These are phyloP conservation scores for Escovopsis sp. DNA, from an alignment of 2,329 filamentous ascomycete species.

Conservation along the genomic window DNA sequence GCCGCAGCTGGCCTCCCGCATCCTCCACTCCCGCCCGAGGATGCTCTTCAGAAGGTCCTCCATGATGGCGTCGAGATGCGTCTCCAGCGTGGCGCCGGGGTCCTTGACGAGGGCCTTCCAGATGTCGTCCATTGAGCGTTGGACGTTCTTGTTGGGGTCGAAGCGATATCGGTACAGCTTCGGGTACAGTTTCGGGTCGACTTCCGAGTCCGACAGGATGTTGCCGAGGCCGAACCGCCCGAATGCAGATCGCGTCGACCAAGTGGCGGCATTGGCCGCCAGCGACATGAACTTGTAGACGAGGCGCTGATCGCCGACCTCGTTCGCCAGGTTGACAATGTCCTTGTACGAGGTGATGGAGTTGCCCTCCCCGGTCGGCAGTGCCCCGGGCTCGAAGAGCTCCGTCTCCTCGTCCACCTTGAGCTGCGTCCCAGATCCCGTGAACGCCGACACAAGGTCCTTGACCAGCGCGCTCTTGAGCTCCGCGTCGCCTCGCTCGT, in stretches of 20 bases:
- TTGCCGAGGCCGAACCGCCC: slow-evolving; percentile 84
- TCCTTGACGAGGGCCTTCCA: slow-evolving; percentile 96
- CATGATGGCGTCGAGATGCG: slow-evolving; percentile 80
- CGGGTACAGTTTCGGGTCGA: slow-evolving; percentile 88
- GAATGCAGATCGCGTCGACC: slow-evolving; percentile 94
- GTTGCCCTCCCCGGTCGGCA: slow-evolving; percentile 79
- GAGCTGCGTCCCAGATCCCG: slow-evolving; percentile 55
- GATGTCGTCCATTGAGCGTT: slow-evolving; percentile 92
- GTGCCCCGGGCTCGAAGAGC: slow-evolving; percentile 76
- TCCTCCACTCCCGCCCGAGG: slow-evolving; percentile 82
- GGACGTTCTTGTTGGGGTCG: slow-evolving; percentile 86
- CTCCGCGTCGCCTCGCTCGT: slow-evolving; percentile 73
- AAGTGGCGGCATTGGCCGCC: slow-evolving; percentile 88
- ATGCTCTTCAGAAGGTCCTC: slow-evolving; percentile 74
- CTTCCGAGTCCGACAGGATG: slow-evolving; percentile 73
- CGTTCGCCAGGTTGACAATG: slow-evolving; percentile 86
- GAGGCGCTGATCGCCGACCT: slow-evolving; percentile 90
- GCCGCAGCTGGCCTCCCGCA: slow-evolving; percentile 79
- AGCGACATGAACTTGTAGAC: slow-evolving; percentile 98
- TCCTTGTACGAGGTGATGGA: slow-evolving; percentile 95
- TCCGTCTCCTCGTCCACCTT: slow-evolving; percentile 86
- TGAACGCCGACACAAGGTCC: slow-evolving; percentile 81
- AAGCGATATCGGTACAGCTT: slow-evolving; percentile 92
- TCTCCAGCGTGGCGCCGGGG: slow-evolving; percentile 56
- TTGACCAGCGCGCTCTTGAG: slow-evolving; percentile 72